These are phyloP conservation scores for Zostera marina DNA, from an alignment of 116 monocot genomes.

Conservation along the genomic window DNA sequence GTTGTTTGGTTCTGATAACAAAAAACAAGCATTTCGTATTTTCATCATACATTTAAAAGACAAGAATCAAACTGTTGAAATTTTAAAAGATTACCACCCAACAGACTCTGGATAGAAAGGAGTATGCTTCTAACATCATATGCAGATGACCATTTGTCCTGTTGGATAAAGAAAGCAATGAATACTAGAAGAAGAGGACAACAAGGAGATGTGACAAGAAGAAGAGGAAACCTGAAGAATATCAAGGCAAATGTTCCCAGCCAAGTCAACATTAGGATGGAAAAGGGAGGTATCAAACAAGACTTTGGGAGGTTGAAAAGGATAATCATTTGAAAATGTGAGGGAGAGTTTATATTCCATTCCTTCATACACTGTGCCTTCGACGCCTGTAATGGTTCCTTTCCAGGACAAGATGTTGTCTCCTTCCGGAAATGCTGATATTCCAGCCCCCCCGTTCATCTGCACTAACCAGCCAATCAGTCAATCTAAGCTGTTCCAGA, in stretches of 20 bases:
- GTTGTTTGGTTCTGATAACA: constrained; percentile 51
- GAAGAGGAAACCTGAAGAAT: constrained; percentile 53
- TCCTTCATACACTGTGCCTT: constrained; percentile 72
- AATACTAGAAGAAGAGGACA: neutral
- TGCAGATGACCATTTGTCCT: constrained; percentile 58
- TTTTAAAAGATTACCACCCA: too few species aligned
- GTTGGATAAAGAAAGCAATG: neutral
- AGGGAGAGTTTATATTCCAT: constrained; percentile 65
- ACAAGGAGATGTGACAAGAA: neutral
- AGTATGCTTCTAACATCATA: constrained; percentile 61
- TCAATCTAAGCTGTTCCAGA: neutral
- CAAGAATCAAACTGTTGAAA: neutral
- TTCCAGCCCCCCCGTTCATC: constrained; percentile 81
- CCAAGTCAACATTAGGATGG: constrained; percentile 78
- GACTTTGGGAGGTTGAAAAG: constrained; percentile 93
- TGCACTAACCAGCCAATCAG: constrained; percentile 5
- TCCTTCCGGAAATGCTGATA: constrained; percentile 85
- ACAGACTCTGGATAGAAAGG: constrained; percentile 49
- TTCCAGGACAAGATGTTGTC: constrained; percentile 69
- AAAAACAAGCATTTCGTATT: neutral
- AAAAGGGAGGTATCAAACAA: constrained; percentile 72
- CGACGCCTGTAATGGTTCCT: constrained; percentile 77
- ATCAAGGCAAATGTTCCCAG: constrained; percentile 86
- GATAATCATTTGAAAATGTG: constrained; percentile 69
- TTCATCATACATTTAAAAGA: neutral